Evolutionary conservation across 305 asterid genomes (phyloP), one percentile per base, ranked within the genome.

Genomic region (Rubia occidens): DNA sequence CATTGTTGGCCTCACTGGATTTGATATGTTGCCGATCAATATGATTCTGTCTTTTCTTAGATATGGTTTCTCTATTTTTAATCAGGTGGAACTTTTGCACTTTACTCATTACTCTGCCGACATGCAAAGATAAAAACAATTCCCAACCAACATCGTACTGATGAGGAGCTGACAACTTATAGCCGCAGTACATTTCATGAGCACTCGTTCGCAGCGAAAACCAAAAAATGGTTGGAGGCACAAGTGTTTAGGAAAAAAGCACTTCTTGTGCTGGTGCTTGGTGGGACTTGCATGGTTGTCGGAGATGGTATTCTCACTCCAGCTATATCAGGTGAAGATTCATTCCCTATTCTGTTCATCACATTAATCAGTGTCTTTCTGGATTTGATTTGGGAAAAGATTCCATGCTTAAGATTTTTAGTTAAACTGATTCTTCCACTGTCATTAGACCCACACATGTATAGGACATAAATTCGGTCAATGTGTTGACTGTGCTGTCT

Each of bases 241-340:
- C 69, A 71, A 44, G 75, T 84, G 6, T 79, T 84, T 64, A 85
- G 94, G 76, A 86, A 83, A 80, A 90, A 75, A 69, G 74, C 93
- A 1, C 96, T 94, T 80, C 99, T 94, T 70, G 64, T 87, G 18
- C 82, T 94, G 35, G 99, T 94, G 59, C 92, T 94, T 64, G 82
- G 84, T 10, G 96, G 97, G 17, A 90, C 99, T 10, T 94, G 97
- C 84, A 94, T 85, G 95, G 93, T 94, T 64, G 87, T 94, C 74
- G 99, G 99, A 14, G 99, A 94, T 82, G 99, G 99, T 69, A 94
- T 94, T 83, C 97, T 94, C 74, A 94, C 99, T 72, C 99, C 99
- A 55, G 99, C 97, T 67, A 91, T 94, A 72, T 94, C 99, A 45
- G 99, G 99, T 91, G 80, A 45, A 54, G 58, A 45, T 53, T 17